Evolutionary conservation across 2,329 filamentous ascomycete species (phyloP).

Genomic region (Coleophoma cylindrospora): DNA sequence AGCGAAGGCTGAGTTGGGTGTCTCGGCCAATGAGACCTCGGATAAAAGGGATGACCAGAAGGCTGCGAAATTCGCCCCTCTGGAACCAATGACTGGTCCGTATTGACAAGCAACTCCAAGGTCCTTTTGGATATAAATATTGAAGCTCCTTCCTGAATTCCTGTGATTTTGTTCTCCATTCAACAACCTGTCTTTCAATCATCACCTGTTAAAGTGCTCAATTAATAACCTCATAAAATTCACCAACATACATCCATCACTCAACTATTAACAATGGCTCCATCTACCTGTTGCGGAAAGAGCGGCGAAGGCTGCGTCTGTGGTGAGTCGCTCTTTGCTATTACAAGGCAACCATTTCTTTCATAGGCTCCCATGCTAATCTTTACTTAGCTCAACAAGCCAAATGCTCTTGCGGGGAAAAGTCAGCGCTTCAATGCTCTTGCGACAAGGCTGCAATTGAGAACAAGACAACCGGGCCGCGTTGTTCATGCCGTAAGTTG

Average conservation of each 20-base stretch:
- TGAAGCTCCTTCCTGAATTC: too few species aligned
- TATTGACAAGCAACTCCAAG: not conserved
- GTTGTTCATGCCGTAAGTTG: conserved; percentile 72
- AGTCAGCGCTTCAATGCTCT: conserved; percentile 79
- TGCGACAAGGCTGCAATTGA: conserved; percentile 74
- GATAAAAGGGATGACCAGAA: not conserved
- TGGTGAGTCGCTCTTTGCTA: conserved; percentile 1
- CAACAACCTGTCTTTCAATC: not conserved
- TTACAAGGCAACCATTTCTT: conserved; percentile 1
- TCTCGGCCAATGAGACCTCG: too few species aligned
- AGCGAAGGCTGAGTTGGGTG: too few species aligned
- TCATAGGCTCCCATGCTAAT: conserved; percentile 3
- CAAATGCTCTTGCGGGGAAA: conserved; percentile 85
- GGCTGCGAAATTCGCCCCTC: not conserved
- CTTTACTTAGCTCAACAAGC: conserved; percentile 47
- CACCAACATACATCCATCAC: not conserved
- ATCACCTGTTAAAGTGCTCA: not conserved
- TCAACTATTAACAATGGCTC: conserved; percentile 16
- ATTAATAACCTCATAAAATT: not conserved
- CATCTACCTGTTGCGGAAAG: conserved; percentile 27
- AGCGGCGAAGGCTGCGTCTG: conserved; percentile 23
- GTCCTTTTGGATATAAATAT: too few species aligned
- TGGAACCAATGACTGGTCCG: not conserved
- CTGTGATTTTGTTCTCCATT: too few species aligned
- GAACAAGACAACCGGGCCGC: conserved; percentile 66